Evolutionary conservation across 371 early-diverging fungal genomes (phyloP), one percentile per base, ranked within the genome.

Genomic region (Paraphysoderma sedebokerense): DNA sequence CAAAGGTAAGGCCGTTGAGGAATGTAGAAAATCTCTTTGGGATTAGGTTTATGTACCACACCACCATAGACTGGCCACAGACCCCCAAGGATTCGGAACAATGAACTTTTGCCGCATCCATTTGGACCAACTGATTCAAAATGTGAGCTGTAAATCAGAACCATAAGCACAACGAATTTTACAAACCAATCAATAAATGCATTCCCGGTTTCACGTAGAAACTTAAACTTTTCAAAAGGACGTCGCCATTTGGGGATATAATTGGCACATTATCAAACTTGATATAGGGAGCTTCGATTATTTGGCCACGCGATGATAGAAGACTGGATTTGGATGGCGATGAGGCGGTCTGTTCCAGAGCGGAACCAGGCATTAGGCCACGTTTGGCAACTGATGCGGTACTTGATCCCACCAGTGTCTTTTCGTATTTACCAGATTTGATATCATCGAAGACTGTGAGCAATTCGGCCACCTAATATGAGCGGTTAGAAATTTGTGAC

Each of bases 1-100:
- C 81, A 78, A 17, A 92, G 70, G 54, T 88, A 92, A 27, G 92
- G 87, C 15, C 85, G 75, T 61, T 88, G 88, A 36, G 92, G 87
- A 44, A 92, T 77, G 62, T 85, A 87, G 51, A 88, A 74, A 47
- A 87, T 81, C 41, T 81, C 76, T 19, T 65, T 59, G 20, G 72
- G 66, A 22, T 56, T 49, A 37, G 87, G 86, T 35, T 74, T 68
- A n/a, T 66, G 55, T 26, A 86, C 51, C n/a, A 55, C 61, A 20
- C 90, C 87, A 48, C 65, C 70, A 63, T 79, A 83, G 11, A 77
- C 69, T 8, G 89, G 87, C 92, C 92, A 91, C n/a, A 91, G 64
- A 9, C 81, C 82, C 38, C 80, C 70, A 53, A 91, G 70, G 9
- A 84, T 72, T 51, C 92, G 77, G 17, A 86, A 74, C 47, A 87